A percentile compares a stretch with the other conserved stretches of the same genome.
Conservation (phyloP, 2,329 filamentous ascomycete genomes). For the Apiospora phragmitis region DNA sequence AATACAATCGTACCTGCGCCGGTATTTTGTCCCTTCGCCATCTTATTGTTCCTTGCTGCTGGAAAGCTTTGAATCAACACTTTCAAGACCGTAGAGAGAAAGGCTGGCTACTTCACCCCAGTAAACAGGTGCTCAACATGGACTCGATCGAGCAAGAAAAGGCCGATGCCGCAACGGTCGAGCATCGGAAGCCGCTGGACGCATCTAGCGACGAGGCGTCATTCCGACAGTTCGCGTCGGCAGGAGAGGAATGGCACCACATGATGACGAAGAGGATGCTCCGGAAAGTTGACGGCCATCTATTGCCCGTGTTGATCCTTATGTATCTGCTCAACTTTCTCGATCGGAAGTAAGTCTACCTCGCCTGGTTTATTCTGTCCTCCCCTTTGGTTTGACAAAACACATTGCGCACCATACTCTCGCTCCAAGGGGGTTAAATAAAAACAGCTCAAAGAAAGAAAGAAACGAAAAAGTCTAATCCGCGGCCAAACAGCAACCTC, state of each 20-base stretch:
- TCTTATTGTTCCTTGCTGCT: neutral
- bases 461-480: no score
- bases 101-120: neutral
- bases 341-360: slow-evolving; percentile 39
- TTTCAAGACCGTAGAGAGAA: neutral
- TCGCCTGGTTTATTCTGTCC: neutral
- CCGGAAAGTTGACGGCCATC: slow-evolving; percentile 51
- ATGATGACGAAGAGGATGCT: slow-evolving; percentile 34
- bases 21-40: neutral
- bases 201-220: neutral
- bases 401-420: neutral
- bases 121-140: neutral
- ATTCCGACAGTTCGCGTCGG: neutral
- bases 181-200: neutral
- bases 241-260: neutral
- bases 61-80: neutral
- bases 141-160: neutral
- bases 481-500: slow-evolving; percentile 40
- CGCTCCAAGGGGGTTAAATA: no score
- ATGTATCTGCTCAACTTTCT: slow-evolving; percentile 59
- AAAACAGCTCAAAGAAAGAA: no score
- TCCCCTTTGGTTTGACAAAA: neutral
- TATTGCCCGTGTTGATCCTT: slow-evolving; percentile 53
- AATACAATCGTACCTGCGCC: neutral
- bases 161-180: neutral